A percentile compares a stretch with the other conserved stretches of the same genome.
Conservation (phyloP, 805 yeast genomes). For the Ogataea chonburiensis region DNA sequence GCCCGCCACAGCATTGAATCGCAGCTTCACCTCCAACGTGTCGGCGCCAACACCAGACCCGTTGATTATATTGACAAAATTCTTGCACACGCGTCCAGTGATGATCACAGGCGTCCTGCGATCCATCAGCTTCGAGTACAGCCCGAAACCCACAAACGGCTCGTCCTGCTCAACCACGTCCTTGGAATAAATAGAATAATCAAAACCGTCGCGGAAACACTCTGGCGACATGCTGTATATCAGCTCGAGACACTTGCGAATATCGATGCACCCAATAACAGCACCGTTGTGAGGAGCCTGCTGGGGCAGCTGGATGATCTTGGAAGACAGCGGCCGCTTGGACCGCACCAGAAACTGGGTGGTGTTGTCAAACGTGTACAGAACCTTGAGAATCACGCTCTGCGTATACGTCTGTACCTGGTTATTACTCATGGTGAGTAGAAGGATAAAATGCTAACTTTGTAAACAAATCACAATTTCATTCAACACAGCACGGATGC, state of each 20-base stretch:
- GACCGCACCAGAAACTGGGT: constrained; percentile 45
- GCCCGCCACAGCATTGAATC: constrained; percentile 37
- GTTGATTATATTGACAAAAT: constrained; percentile 46
- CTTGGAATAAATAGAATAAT: constrained; percentile 47
- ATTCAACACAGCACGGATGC: constrained; percentile 1
- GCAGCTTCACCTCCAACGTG: constrained; percentile 57
- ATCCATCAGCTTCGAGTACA: constrained; percentile 35
- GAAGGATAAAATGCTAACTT: constrained; percentile 1
- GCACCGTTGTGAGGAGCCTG: constrained; percentile 41
- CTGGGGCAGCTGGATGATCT: constrained; percentile 42
- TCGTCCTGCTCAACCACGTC: constrained; percentile 53
- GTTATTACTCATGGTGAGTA: constrained; percentile 18
- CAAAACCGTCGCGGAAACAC: constrained; percentile 37
- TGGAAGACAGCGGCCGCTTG: constrained; percentile 34
- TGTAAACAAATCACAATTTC: constrained; percentile 11
- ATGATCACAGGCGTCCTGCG: constrained; percentile 41
- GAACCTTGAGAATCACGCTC: constrained; percentile 35
- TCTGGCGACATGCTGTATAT: constrained; percentile 48
- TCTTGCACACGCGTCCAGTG: constrained; percentile 56
- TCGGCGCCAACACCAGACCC: constrained; percentile 36
- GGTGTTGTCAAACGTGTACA: constrained; percentile 43
- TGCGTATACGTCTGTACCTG: constrained; percentile 28
- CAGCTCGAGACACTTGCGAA: constrained; percentile 46
- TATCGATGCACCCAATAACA: constrained; percentile 41
- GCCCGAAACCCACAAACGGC: constrained; percentile 48